Evolutionary conservation across 345 rosid genomes (phyloP).

Genomic region (Arabidopsis suecica): DNA sequence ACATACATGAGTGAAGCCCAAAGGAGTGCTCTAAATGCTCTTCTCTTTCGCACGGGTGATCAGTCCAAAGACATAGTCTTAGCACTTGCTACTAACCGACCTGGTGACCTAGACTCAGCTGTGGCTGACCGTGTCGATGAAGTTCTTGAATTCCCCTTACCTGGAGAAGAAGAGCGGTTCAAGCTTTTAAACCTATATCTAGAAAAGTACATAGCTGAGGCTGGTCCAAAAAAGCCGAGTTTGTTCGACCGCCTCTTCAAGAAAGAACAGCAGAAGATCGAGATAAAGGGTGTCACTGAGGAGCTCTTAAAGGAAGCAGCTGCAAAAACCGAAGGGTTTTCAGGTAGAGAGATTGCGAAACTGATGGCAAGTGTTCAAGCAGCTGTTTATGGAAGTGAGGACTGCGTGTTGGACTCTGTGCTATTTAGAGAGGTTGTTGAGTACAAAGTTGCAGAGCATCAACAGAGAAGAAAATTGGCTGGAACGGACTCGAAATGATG

Average conservation of each 20-base stretch:
- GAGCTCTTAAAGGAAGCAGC: conserved; percentile 87
- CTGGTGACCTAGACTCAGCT: conserved; percentile 97
- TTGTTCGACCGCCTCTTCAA: conserved; percentile 62
- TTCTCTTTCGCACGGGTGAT: conserved; percentile 91
- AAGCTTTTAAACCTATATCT: conserved; percentile 84
- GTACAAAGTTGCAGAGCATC: conserved; percentile 93
- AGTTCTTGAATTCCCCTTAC: conserved; percentile 88
- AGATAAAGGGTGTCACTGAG: conserved; percentile 75
- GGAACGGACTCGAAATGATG: conserved; percentile 40
- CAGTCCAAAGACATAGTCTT: conserved; percentile 96
- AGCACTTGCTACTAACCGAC: conserved; percentile 94
- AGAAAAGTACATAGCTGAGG: conserved; percentile 83
- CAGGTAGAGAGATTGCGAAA: conserved; percentile 94
- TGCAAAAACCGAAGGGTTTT: conserved; percentile 82
- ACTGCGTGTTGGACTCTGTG: conserved; percentile 74
- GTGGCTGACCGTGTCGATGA: conserved; percentile 93
- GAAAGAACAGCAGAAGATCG: conserved; percentile 71
- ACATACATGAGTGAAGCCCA: conserved; percentile 98
- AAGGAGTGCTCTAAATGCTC: conserved; percentile 94
- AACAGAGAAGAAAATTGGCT: conserved; percentile 79
- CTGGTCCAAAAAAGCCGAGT: conserved; percentile 69
- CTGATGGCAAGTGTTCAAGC: conserved; percentile 96
- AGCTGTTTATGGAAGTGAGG: conserved; percentile 88
- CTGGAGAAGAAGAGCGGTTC: conserved; percentile 82
- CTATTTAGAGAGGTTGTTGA: conserved; percentile 92